A percentile compares a stretch with the other conserved stretches of the same genome.
Conservation (phyloP, 2,329 filamentous ascomycete species). For the Hymenoscyphus fraxineus region DNA sequence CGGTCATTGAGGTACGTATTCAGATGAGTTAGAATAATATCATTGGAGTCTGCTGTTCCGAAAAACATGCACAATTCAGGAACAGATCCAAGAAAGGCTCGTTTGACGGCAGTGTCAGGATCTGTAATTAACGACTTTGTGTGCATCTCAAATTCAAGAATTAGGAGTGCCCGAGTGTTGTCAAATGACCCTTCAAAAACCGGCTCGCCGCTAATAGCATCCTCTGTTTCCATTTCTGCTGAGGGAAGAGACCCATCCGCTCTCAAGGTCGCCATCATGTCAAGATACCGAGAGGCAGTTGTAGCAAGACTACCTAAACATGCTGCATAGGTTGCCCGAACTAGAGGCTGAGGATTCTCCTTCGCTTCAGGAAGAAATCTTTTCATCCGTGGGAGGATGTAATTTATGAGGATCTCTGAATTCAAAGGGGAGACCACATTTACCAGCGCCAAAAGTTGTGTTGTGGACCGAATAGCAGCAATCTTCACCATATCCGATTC, state of each 20-base stretch:
- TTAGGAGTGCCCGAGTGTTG: constrained; percentile 75
- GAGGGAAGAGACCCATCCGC: constrained; percentile 78
- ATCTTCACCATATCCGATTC: constrained; percentile 80
- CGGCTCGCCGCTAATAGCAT: constrained; percentile 61
- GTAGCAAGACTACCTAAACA: constrained; percentile 85
- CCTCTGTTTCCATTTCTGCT: constrained; percentile 75
- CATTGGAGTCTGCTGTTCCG: constrained; percentile 83
- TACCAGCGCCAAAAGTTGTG: constrained; percentile 83
- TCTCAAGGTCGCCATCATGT: constrained; percentile 83
- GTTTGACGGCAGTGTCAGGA: constrained; percentile 75
- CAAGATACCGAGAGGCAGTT: constrained; percentile 79
- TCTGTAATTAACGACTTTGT: constrained; percentile 90
- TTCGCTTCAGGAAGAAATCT: constrained; percentile 51
- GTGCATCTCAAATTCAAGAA: constrained; percentile 80
- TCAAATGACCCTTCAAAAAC: constrained; percentile 84
- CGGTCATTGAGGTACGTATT: constrained; percentile 96
- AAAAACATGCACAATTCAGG: constrained; percentile 94
- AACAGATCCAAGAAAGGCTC: constrained; percentile 88
- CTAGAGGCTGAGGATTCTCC: constrained; percentile 60
- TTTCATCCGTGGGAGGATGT: constrained; percentile 62
- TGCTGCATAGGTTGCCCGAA: constrained; percentile 88
- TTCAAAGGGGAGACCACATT: constrained; percentile 79
- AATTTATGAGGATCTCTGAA: constrained; percentile 65
- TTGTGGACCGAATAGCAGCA: constrained; percentile 79
- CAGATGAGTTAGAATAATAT: constrained; percentile 91